Percentiles rank a stretch among this genome's conserved stretches.
These are phyloP conservation scores for Pecoramyces ruminantium DNA, from an alignment of 192 early-diverging fungal species.

Conservation along the genomic window DNA sequence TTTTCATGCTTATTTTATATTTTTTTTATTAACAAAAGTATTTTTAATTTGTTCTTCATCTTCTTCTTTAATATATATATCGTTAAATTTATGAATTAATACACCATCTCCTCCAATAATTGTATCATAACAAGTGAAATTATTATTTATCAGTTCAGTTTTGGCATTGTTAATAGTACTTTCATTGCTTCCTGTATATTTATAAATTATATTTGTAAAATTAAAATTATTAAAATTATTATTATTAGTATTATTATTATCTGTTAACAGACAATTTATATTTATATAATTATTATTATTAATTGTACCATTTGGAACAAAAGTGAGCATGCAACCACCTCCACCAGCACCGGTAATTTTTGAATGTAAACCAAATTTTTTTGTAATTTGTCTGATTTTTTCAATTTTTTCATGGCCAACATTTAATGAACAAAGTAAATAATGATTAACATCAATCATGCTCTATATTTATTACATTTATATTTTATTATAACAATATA, in stretches of 20 bases:
- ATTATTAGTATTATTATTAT: neutral
- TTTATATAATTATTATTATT: neutral
- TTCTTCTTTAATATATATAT: neutral
- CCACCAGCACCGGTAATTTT: slow-evolving; percentile 97
- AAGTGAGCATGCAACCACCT: slow-evolving; percentile 83
- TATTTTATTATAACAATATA: no score
- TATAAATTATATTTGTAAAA: no score
- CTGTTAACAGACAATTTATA: neutral
- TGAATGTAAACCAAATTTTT: slow-evolving; percentile 37
- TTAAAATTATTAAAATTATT: neutral
- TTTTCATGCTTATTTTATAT: no score
- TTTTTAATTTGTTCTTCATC: neutral
- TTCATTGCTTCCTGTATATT: neutral
- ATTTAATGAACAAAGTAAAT: slow-evolving; percentile 53
- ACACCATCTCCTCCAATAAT: slow-evolving; percentile 53
- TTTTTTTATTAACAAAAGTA: neutral
- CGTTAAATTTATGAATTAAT: slow-evolving; percentile 3
- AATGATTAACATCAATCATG: slow-evolving; percentile 73
- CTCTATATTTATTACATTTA: no score
- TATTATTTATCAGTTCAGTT: slow-evolving; percentile 26
- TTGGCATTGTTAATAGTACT: slow-evolving; percentile 17
- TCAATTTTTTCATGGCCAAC: slow-evolving; percentile 76
- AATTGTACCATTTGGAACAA: slow-evolving; percentile 23
- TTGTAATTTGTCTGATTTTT: slow-evolving; percentile 47
- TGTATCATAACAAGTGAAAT: slow-evolving; percentile 56